These are phyloP conservation scores for Cordyceps javanica DNA, from an alignment of 2,329 filamentous ascomycete species.

Conservation along the genomic window DNA sequence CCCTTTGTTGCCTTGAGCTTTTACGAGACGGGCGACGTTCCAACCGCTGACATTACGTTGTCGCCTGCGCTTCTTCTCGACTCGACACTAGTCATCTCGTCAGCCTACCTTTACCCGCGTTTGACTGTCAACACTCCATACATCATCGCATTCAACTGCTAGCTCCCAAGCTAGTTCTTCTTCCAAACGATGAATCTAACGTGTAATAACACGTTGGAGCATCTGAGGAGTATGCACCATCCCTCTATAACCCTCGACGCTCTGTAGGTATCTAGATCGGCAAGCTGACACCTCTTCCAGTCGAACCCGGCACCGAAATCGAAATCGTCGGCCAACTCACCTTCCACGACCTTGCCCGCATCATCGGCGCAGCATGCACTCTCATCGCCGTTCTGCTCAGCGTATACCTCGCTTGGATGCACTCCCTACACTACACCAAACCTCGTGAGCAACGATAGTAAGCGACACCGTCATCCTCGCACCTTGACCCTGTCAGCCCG, in stretches of 20 bases:
- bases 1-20: too few species aligned
- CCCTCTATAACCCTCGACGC: neutral
- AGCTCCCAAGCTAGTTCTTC: neutral
- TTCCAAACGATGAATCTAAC: constrained; percentile 27
- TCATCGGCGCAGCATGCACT: constrained; percentile 43
- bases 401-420: constrained; percentile 51
- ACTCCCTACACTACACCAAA: constrained; percentile 55
- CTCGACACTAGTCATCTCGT: too few species aligned
- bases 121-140: neutral
- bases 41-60: too few species aligned
- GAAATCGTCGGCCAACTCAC: constrained; percentile 42
- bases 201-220: constrained; percentile 39
- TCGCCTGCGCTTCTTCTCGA: too few species aligned
- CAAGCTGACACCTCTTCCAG: constrained; percentile 21
- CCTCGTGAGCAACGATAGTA: constrained; percentile 54
- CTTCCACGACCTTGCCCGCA: constrained; percentile 49
- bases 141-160: neutral
- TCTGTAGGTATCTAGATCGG: neutral
- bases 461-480: constrained; percentile 16
- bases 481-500: neutral
- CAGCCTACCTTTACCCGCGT: neutral
- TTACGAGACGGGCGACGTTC: too few species aligned
- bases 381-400: constrained; percentile 47
- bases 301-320: constrained; percentile 39
- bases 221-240: constrained; percentile 32